These are phyloP conservation scores for Exobasidium rhododendri DNA, from an alignment of 1,284 basidiomycete genomes.

Conservation along the genomic window DNA sequence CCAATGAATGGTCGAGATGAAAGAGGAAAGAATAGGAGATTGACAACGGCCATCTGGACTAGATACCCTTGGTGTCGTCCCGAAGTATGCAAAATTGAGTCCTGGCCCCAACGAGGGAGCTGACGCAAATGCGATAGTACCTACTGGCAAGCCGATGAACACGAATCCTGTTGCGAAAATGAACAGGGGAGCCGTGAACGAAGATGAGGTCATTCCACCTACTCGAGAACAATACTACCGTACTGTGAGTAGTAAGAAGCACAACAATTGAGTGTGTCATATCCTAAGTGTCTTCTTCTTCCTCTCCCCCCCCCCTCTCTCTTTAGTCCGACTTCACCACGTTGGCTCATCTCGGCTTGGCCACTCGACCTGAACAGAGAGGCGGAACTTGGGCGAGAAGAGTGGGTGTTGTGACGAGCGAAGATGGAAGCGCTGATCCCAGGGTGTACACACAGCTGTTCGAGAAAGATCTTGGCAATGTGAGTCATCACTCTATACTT, in stretches of 20 bases:
- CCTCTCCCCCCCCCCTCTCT: background rate
- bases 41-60: background rate
- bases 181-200: background rate
- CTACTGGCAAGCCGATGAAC: background rate
- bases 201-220: constrained; percentile 9
- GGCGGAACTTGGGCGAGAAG: constrained; percentile 11
- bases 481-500: too few species aligned
- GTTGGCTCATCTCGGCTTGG: constrained; percentile 29
- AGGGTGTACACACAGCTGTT: constrained; percentile 27
- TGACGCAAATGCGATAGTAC: background rate
- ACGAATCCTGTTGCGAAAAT: background rate
- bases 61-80: background rate
- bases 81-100: too few species aligned
- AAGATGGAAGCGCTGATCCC: constrained; percentile 21
- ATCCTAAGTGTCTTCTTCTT: background rate
- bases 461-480: constrained; percentile 23
- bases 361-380: constrained; percentile 22
- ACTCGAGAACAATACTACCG: constrained; percentile 2
- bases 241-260: too few species aligned
- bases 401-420: constrained; percentile 28
- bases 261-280: too few species aligned
- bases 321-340: constrained; percentile 28
- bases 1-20: background rate
- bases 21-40: background rate
- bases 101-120: background rate